phyloP scores from a whole-genome alignment of 2,329 filamentous ascomycete species.

The Venturia oleaginea region DNA sequence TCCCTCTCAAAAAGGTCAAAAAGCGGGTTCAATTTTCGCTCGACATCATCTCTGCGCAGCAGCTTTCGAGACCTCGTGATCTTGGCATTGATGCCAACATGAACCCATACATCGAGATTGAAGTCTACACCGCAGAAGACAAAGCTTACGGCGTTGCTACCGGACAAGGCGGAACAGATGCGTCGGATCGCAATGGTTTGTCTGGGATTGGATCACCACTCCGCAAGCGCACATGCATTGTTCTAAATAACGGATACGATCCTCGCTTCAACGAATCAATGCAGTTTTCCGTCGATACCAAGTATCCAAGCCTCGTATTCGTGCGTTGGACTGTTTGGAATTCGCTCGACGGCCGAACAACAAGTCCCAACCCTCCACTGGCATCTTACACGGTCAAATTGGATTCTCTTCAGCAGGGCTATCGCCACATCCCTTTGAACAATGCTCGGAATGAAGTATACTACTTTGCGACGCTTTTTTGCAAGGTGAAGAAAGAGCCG shows the following conservation, averaged over 20 bases:
- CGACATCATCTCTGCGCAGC: conserved; percentile 86
- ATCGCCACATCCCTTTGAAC: conserved; percentile 81
- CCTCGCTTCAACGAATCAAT: conserved; percentile 76
- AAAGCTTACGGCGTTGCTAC: conserved; percentile 66
- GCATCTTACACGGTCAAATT: conserved; percentile 92
- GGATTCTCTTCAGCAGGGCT: conserved; percentile 79
- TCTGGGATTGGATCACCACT: conserved; percentile 64
- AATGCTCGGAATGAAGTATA: conserved; percentile 87
- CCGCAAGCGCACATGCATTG: conserved; percentile 69
- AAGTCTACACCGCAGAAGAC: conserved; percentile 90
- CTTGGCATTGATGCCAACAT: conserved; percentile 65
- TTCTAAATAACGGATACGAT: conserved; percentile 87
- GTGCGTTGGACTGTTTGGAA: conserved; percentile 89
- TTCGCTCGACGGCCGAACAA: conserved; percentile 65
- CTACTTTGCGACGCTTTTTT: conserved; percentile 90
- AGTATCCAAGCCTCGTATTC: conserved; percentile 87
- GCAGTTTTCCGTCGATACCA: conserved; percentile 78
- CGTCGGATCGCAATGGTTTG: conserved; percentile 53
- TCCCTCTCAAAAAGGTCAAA: conserved; percentile 58
- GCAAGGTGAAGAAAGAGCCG: conserved; percentile 61
- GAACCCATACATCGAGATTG: conserved; percentile 90
- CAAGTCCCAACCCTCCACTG: conserved; percentile 53
- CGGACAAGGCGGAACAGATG: conserved; percentile 57
- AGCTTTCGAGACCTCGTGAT: conserved; percentile 74
- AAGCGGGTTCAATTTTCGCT: conserved; percentile 79